phyloP scores from a whole-genome alignment of 2,329 filamentous ascomycete species.

The Aspergillus pseudoterreus region DNA sequence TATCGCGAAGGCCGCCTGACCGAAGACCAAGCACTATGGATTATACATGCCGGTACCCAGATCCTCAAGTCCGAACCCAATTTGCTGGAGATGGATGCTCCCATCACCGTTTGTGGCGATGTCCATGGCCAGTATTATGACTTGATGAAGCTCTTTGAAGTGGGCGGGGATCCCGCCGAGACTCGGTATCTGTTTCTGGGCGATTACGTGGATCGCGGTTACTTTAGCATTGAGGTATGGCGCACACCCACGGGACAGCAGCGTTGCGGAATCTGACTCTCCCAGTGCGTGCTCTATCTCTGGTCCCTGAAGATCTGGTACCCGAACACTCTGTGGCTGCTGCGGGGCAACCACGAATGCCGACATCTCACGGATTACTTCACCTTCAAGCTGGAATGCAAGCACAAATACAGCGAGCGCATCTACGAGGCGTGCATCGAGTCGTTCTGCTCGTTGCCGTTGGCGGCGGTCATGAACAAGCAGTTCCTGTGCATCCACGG shows the following conservation, averaged over 20 bases:
- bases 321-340: slow-evolving; percentile 91
- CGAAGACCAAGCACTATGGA: slow-evolving; percentile 95
- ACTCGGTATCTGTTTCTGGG: slow-evolving; percentile 95
- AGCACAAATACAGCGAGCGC: slow-evolving; percentile 97
- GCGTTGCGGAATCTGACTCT: slow-evolving; percentile 7
- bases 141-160: slow-evolving; percentile 98
- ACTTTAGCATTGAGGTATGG: slow-evolving; percentile 88
- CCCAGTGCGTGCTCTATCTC: slow-evolving; percentile 87
- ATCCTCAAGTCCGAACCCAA: slow-evolving; percentile 88
- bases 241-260: neutral
- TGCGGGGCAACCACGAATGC: slow-evolving; percentile 97
- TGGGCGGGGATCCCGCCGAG: slow-evolving; percentile 92
- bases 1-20: slow-evolving; percentile 96
- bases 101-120: slow-evolving; percentile 97
- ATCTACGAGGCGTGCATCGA: slow-evolving; percentile 99
- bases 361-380: slow-evolving; percentile 99
- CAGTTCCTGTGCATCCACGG: slow-evolving; percentile 98
- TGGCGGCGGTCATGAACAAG: slow-evolving; percentile 99
- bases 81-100: slow-evolving; percentile 97
- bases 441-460: slow-evolving; percentile 87
- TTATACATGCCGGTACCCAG: slow-evolving; percentile 83
- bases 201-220: slow-evolving; percentile 96
- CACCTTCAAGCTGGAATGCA: slow-evolving; percentile 99
- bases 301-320: slow-evolving; percentile 99
- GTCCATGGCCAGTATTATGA: slow-evolving; percentile 99